Percentiles rank a stretch among this genome's conserved stretches.
Conservation (phyloP, 2,329 filamentous ascomycete genomes). For the Phialemoniopsis sp. region DNA sequence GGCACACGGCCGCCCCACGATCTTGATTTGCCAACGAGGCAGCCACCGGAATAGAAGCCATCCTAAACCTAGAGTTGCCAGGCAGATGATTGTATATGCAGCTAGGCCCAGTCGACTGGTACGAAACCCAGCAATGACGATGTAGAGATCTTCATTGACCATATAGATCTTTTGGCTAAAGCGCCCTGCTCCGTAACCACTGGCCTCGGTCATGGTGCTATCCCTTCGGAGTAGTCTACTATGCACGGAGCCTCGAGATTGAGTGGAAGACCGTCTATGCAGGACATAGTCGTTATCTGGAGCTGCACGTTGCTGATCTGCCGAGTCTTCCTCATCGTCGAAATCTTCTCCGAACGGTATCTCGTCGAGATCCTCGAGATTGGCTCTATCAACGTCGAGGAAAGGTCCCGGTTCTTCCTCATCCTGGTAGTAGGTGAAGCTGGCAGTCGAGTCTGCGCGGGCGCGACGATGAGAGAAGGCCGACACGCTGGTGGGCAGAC, state of each 20-base stretch:
- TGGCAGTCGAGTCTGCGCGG: slow-evolving; percentile 79
- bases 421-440: slow-evolving; percentile 85
- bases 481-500: slow-evolving; percentile 89
- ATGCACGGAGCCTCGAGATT: slow-evolving; percentile 52
- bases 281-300: slow-evolving; percentile 41
- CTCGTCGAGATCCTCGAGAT: slow-evolving; percentile 30
- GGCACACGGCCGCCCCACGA: slow-evolving; percentile 66
- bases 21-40: slow-evolving; percentile 75
- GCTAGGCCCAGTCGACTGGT: slow-evolving; percentile 68
- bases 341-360: slow-evolving; percentile 29
- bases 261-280: slow-evolving; percentile 59
- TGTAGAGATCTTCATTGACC: slow-evolving; percentile 86
- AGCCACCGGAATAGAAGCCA: slow-evolving; percentile 89
- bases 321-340: slow-evolving; percentile 31
- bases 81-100: slow-evolving; percentile 66
- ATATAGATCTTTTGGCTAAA: slow-evolving; percentile 90
- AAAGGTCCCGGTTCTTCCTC: slow-evolving; percentile 41
- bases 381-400: slow-evolving; percentile 24
- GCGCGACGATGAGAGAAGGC: slow-evolving; percentile 81
- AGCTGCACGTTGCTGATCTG: slow-evolving; percentile 25
- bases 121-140: slow-evolving; percentile 86
- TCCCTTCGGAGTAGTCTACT: slow-evolving; percentile 67
- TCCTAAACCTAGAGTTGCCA: slow-evolving; percentile 69
- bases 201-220: slow-evolving; percentile 65
- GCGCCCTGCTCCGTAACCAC: slow-evolving; percentile 58